phyloP scores from a whole-genome alignment of 352 stramenopile genomes.

The Phytophthora sansomeana region DNA sequence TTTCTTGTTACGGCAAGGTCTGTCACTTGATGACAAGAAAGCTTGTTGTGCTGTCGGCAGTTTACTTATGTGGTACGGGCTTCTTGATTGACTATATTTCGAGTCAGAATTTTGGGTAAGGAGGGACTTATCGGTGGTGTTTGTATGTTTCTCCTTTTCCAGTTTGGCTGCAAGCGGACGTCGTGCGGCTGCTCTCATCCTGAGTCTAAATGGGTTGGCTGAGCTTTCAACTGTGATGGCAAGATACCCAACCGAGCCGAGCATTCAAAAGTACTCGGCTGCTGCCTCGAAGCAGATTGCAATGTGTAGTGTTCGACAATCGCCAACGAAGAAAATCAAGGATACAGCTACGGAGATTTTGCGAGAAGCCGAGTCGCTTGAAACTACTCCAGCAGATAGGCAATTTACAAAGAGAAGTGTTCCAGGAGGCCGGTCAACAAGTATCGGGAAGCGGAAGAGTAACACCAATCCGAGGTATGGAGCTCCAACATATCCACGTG shows the following conservation, averaged over 20 bases:
- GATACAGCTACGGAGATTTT: slow-evolving; percentile 54
- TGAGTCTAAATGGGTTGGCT: slow-evolving; percentile 64
- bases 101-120: background rate
- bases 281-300: slow-evolving; percentile 69
- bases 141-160: slow-evolving; percentile 6
- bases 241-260: slow-evolving; percentile 70
- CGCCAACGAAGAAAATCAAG: slow-evolving; percentile 45
- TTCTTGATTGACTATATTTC: background rate
- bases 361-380: slow-evolving; percentile 47
- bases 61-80: slow-evolving; percentile 73
- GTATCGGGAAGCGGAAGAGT: slow-evolving; percentile 44
- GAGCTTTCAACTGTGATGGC: slow-evolving; percentile 83
- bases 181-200: slow-evolving; percentile 55
- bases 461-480: slow-evolving; percentile 19
- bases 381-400: slow-evolving; percentile 41
- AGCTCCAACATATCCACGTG: slow-evolving; percentile 12
- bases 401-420: slow-evolving; percentile 13
- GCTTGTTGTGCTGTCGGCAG: slow-evolving; percentile 76
- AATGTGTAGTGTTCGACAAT: slow-evolving; percentile 53
- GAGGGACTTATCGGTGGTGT: slow-evolving; percentile 3
- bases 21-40: slow-evolving; percentile 85
- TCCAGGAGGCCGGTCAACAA: slow-evolving; percentile 10
- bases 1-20: slow-evolving; percentile 74
- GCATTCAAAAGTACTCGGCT: slow-evolving; percentile 73
- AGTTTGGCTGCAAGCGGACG: slow-evolving; percentile 68